Percentiles rank a stretch among this genome's conserved stretches.
Conservation (phyloP, 306 rosid species). For the Hippophae tibetana region DNA sequence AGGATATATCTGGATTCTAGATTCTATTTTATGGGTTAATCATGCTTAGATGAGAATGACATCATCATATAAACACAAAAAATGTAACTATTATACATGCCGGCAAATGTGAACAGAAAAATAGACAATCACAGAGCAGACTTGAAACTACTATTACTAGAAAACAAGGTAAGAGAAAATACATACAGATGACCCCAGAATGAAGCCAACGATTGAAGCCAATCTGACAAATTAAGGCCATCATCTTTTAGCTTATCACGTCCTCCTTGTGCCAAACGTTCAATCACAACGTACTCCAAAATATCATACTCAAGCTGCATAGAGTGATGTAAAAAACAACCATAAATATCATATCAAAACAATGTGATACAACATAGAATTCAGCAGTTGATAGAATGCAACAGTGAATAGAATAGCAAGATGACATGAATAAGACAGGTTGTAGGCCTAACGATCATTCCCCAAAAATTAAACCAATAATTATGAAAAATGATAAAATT, state of each 20-base stretch:
- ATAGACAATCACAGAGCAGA: not conserved
- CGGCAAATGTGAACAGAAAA: constrained; percentile 3
- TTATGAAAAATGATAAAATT: too few relatives aligned
- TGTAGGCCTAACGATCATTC: too few relatives aligned
- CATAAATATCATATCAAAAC: not conserved
- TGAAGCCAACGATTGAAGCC: constrained; percentile 98
- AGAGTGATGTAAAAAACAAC: constrained; percentile 10
- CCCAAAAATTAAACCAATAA: too few relatives aligned
- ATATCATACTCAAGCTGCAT: constrained; percentile 92
- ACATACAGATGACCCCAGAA: constrained; percentile 99
- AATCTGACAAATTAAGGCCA: constrained; percentile 94
- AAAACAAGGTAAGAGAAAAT: constrained; percentile 13
- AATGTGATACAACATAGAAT: too few relatives aligned
- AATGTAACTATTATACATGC: constrained; percentile 6
- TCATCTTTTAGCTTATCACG: constrained; percentile 95
- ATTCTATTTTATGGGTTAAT: constrained; percentile 32
- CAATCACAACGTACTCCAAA: constrained; percentile 95
- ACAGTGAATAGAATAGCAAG: too few relatives aligned
- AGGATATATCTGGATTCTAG: constrained; percentile 43
- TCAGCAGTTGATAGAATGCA: too few relatives aligned
- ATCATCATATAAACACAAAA: not conserved
- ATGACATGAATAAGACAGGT: too few relatives aligned
- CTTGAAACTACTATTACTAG: not conserved
- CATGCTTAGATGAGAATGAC: constrained; percentile 18
- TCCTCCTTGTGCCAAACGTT: constrained; percentile 87